Conservation (phyloP, 2,329 filamentous ascomycete species). For the Botryotinia globosa region DNA sequence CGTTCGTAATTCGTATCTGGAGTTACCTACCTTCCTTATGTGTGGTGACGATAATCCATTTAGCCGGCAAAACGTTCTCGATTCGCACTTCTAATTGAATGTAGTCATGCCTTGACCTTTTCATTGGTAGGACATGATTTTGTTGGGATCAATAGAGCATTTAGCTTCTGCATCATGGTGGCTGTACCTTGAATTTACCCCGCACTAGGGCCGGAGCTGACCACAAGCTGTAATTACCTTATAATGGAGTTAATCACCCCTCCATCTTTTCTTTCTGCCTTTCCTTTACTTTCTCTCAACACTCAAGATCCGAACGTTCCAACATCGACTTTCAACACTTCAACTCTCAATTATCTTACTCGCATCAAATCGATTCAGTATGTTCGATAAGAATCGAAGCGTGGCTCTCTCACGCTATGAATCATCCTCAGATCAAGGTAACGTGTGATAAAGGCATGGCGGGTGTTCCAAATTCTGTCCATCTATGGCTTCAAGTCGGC, state of each 20-base stretch:
- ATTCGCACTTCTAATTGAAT: background rate
- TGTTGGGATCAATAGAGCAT: background rate
- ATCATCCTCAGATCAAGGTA: conserved; percentile 31
- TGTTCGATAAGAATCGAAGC: conserved; percentile 19
- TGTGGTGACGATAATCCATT: background rate
- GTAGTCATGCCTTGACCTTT: background rate
- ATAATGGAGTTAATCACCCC: background rate
- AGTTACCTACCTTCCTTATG: background rate
- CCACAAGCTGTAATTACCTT: background rate
- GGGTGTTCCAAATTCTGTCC: conserved; percentile 29
- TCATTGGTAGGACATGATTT: background rate
- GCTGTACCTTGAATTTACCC: background rate
- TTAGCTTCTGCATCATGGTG: background rate
- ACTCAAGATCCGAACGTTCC: background rate
- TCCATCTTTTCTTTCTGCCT: background rate
- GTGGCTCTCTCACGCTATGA: conserved; percentile 25
- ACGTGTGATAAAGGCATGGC: conserved; percentile 31
- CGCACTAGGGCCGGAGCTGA: background rate
- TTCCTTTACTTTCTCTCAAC: background rate
- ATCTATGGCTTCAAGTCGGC: background rate
- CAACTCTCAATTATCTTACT: background rate
- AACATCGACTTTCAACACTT: background rate
- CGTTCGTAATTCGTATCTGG: background rate
- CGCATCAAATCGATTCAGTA: conserved; percentile 32
- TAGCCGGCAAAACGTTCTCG: background rate